A percentile compares a stretch with the other conserved stretches of the same genome.
These are phyloP conservation scores for Aspergillus fructus DNA, from an alignment of 2,329 filamentous ascomycete species.

Conservation along the genomic window DNA sequence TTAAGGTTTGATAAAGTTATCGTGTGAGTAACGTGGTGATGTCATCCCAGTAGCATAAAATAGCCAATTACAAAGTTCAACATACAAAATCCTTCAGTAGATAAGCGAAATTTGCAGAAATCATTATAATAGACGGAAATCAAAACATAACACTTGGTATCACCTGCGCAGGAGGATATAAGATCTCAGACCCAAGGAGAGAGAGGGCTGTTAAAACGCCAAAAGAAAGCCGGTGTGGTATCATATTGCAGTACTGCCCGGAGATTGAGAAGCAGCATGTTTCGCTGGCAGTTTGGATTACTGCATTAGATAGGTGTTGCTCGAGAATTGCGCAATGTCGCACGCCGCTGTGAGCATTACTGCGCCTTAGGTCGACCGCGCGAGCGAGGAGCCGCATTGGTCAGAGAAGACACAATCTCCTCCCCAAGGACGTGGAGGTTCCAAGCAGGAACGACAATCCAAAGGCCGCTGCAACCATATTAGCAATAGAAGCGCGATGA, in stretches of 20 bases:
- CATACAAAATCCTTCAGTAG: background rate
- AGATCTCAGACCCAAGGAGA: background rate
- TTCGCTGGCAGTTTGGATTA: too few relatives aligned
- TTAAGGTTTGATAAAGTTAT: background rate
- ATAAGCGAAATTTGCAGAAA: background rate
- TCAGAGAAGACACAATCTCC: slow-evolving; percentile 62
- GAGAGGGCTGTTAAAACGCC: background rate
- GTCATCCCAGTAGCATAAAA: background rate
- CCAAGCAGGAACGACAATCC: slow-evolving; percentile 64
- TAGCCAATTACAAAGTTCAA: background rate
- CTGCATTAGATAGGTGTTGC: too few relatives aligned
- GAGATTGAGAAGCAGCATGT: too few relatives aligned
- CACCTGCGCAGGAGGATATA: background rate
- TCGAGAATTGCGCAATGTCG: too few relatives aligned
- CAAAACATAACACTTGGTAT: background rate
- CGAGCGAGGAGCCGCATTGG: slow-evolving; percentile 31
- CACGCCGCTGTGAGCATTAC: slow-evolving; percentile 10
- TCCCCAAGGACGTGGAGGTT: slow-evolving; percentile 60
- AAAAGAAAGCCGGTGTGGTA: background rate
- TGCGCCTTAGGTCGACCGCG: slow-evolving; percentile 30
- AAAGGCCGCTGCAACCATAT: slow-evolving; percentile 52
- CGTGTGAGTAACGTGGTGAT: background rate
- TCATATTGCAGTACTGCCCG: too few relatives aligned
- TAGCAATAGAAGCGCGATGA: slow-evolving; percentile 8
- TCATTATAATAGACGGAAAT: background rate